phyloP scores from a whole-genome alignment of 1,284 basidiomycete species.

The Hypsizygus ulmarius region DNA sequence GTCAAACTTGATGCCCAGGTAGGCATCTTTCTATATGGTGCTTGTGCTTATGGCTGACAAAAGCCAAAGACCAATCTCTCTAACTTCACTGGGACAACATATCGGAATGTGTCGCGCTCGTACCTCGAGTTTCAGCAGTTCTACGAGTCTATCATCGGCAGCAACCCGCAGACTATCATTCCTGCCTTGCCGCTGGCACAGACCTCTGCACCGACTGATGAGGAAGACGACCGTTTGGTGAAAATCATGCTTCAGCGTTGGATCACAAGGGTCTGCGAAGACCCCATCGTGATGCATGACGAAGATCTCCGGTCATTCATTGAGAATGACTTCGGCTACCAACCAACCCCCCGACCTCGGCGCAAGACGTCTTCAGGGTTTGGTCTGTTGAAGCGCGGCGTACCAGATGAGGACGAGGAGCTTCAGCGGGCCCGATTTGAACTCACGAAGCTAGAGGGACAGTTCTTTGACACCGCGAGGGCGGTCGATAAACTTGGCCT shows the following conservation, averaged over 20 bases:
- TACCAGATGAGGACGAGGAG: conserved; percentile 83
- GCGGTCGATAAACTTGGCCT: conserved; percentile 81
- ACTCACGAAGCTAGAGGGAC: conserved; percentile 83
- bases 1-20: conserved; percentile 93
- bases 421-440: conserved; percentile 87
- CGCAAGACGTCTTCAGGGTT: conserved; percentile 69
- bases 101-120: conserved; percentile 88
- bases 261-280: conserved; percentile 87
- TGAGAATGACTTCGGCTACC: conserved; percentile 94
- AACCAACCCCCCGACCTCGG: conserved; percentile 73
- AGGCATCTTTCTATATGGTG: conserved; percentile 22
- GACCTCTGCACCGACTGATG: conserved; percentile 91
- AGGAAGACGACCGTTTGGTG: conserved; percentile 93
- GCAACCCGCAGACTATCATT: conserved; percentile 88
- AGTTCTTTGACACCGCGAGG: conserved; percentile 87
- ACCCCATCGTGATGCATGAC: conserved; percentile 80
- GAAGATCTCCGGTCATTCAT: conserved; percentile 91
- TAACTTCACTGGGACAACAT: conserved; percentile 85
- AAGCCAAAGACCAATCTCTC: conserved; percentile 84
- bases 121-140: conserved; percentile 92
- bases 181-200: conserved; percentile 89
- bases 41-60: conserved; percentile 9
- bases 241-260: conserved; percentile 91
- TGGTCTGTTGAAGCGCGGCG: conserved; percentile 63
- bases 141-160: conserved; percentile 80